Base-by-base conservation (phyloP, 2,329 filamentous ascomycete species). In the Emergomyces africanus region DNA sequence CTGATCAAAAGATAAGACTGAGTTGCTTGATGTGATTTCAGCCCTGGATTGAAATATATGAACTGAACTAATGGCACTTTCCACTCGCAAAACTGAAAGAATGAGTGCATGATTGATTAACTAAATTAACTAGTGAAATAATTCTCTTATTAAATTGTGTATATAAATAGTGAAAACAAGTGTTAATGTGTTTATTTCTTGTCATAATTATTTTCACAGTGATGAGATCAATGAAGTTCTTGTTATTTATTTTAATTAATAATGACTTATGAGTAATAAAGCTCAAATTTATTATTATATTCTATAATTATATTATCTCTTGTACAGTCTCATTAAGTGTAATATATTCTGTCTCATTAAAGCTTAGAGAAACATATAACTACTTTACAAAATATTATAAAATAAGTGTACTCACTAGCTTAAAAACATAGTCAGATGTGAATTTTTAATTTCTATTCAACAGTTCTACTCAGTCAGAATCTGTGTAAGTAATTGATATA, bases 261-360 rank as follows among this genome's bases (percentile, higher is more conserved):
- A 64, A 25, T 1, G 54, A 42, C 23, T 60, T 37, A 15, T 33
- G 35, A 10, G 28, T 25, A n/a, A 28, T 23, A 1, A 25, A 15
- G 3, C 28, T 48, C 2, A 63, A 41, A 15, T 63, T 53, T 18
- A 61, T 61, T 2, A 63, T 46, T n/a, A 63, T 49, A 41, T 60
- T 61, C 1, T 53, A 1, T 2, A 63, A 53, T 57, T 48, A 63
- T 1, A 56, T 41, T 2, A 44, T 60, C 37, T 63, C 53, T 54
- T 30, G 41, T 18, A 60, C 54, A 8, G 60, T 60, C 41, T 60
- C 54, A 10, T 44, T 48, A 1, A 28, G 48, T 1, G 58, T 57
- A 2, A 66, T 57, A 28, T 63, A 66, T 51, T 66, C 60, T 0
- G 64, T 62, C 28, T 66, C 61, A 12, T 54, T 61, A 0, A 54